Base-by-base conservation (phyloP, 345 rosid species). In the Tarenaya hassleriana region DNA sequence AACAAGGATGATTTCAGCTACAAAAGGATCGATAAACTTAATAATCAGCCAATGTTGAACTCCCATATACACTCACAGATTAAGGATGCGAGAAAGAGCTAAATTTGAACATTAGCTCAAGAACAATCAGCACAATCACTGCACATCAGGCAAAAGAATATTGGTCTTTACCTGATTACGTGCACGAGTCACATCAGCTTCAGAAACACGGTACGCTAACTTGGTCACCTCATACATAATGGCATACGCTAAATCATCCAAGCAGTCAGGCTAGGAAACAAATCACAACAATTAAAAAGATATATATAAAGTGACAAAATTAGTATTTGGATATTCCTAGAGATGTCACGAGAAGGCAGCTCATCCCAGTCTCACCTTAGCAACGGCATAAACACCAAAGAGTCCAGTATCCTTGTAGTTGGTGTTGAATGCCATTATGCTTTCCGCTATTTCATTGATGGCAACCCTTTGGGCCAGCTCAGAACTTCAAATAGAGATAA, bases 361-460 rank as follows among this genome's bases (percentile, higher is more conserved):
- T n/a, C n/a, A n/a, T n/a, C n/a, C 3, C 8, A 15, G 33, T 35
- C 63, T 76, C 69, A 92, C 98, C 99, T 94, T 83, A 0, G 99
- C 94, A 69, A 94, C 81, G 48, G 97, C 99, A 75, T 94, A 88
- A 55, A 94, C 78, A 44, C 99, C 99, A 43, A 94, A 94, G 7
- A 94, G 84, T 41, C 99, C 99, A 50, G 95, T 94, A 72, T 94
- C 99, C 60, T 86, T 94, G 64, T 94, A 94, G 84, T 94, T 94
- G 69, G 97, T 94, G 68, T 94, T 94, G 71, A 94, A 94, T 32
- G 99, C 89, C 97, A 88, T 88, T 75, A 88, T 77, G 66, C 89
- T 88, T 72, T 94, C 99, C 0, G 97, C 97, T 70, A 94, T 63
- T 72, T 86, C 99, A 73, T 88, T 66, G 34, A 88, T 77, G 55